Base-by-base conservation (phyloP, 2,329 filamentous ascomycete genomes). In the Phyllosticta citriasiana region DNA sequence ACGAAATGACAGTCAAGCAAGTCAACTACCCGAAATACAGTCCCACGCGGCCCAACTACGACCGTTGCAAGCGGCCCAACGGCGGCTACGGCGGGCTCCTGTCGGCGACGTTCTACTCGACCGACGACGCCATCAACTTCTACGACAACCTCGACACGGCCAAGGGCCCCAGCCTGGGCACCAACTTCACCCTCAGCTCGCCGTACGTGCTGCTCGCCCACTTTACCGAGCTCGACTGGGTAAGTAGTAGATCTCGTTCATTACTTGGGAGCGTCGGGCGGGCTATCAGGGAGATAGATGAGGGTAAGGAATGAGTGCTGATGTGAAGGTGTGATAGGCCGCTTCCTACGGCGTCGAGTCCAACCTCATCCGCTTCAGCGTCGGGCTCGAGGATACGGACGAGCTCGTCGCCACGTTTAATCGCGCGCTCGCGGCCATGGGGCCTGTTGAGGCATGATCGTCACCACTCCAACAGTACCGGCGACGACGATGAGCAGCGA, bases 121-220 rank as follows among this genome's bases (percentile, higher is more conserved):
- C 81, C 61, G 78, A 80, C 30, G 86, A 92, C 64, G 89, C 93
- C 0, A 78, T 90, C 59, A 82, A 84, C 0, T 97, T 97, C 73
- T 97, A 88, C 74, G 91, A 99, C 74, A 81, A 83, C 12, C 77
- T 99, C 16, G 85, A 95, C 64, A 94, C 91, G 1, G 86, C 91
- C 50, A 99, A 99, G 74, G 94, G 94, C 0, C 94, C 94, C 0
- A 97, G 91, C 74, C 78, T 99, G 57, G 94, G 94, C 2, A 97
- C 94, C 0, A 99, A 99, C 74, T 99, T 99, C 72, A 97, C 94
- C 0, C 79, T 99, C 47, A 88, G 78, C 62, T 96, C 88, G 56
- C 94, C 94, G 0, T 99, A 96, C 72, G 91, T 94, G 24, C 78
- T 99, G 35, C 76, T 99, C 33, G 94, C 94, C 4, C 94, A 99